Evolutionary conservation across 345 rosid genomes (phyloP).

Genomic region (Syzygium aromaticum): DNA sequence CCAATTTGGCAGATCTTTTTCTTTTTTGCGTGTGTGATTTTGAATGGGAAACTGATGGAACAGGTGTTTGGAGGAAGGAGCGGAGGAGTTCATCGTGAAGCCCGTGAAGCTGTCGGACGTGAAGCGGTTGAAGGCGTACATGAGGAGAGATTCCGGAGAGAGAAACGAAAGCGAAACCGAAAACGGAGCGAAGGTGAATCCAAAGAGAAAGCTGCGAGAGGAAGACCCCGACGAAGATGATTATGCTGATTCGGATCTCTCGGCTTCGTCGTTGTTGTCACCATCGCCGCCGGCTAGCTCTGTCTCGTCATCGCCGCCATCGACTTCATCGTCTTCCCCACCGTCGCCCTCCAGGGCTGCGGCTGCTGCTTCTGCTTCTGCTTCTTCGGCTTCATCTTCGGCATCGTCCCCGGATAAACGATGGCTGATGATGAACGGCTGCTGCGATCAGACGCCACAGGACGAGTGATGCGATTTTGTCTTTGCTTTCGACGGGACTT

Average conservation of each 20-base stretch:
- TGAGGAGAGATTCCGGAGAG: constrained; percentile 14
- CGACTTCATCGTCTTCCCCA: constrained; percentile 13
- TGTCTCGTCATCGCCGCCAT: neutral
- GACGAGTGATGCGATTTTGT: neutral
- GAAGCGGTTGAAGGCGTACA: constrained; percentile 50
- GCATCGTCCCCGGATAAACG: constrained; percentile 27
- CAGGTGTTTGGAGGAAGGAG: constrained; percentile 96
- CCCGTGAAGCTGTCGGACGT: constrained; percentile 94
- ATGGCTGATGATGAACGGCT: constrained; percentile 26
- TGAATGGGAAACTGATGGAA: neutral
- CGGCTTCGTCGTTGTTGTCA: constrained; percentile 2
- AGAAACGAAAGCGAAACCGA: neutral
- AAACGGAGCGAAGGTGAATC: neutral
- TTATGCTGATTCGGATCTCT: constrained; percentile 7
- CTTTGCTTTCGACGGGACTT: neutral
- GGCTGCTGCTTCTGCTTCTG: constrained; percentile 15
- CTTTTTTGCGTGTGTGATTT: neutral
- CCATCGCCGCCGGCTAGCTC: constrained; percentile 8
- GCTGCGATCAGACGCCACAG: neutral
- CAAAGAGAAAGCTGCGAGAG: constrained; percentile 56
- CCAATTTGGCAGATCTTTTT: neutral
- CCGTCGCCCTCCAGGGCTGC: constrained; percentile 19
- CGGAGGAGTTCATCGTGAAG: constrained; percentile 82
- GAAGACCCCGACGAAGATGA: neutral
- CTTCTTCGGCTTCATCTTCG: constrained; percentile 32